These are phyloP conservation scores for Penicillium capsulatum DNA, from an alignment of 2,329 filamentous ascomycete genomes.

Conservation along the genomic window DNA sequence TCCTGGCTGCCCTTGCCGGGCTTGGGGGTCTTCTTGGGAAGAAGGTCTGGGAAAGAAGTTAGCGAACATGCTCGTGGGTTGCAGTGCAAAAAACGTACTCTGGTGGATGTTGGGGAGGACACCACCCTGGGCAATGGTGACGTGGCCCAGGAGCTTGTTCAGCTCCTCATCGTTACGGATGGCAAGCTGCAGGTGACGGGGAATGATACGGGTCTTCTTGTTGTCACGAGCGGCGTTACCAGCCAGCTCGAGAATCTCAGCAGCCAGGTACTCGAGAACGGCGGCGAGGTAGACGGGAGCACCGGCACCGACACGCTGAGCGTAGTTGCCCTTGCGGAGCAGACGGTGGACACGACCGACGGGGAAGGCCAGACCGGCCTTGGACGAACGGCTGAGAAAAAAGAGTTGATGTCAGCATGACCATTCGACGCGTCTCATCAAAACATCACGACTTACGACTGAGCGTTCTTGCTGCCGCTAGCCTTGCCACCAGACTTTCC, in stretches of 20 bases:
- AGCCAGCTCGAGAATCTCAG: slow-evolving; percentile 97
- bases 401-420: slow-evolving; percentile 38
- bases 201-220: slow-evolving; percentile 99
- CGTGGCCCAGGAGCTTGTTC: slow-evolving; percentile 96
- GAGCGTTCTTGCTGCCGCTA: slow-evolving; percentile 97
- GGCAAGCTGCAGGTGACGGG: slow-evolving; percentile 96
- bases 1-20: slow-evolving; percentile 92
- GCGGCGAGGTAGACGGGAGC: slow-evolving; percentile 96
- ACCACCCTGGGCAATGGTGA: slow-evolving; percentile 96
- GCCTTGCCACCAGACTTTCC: slow-evolving; percentile 99
- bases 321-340: slow-evolving; percentile 98
- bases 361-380: slow-evolving; percentile 98
- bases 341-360: slow-evolving; percentile 99
- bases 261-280: slow-evolving; percentile 96
- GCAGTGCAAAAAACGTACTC: slow-evolving; percentile 58
- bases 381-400: slow-evolving; percentile 87
- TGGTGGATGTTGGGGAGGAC: slow-evolving; percentile 96
- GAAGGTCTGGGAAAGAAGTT: slow-evolving; percentile 67
- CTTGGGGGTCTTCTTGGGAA: slow-evolving; percentile 99
- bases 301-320: slow-evolving; percentile 97
- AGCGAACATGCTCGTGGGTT: slow-evolving; percentile 5
- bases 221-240: slow-evolving; percentile 98
- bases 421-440: slow-evolving; percentile 1
- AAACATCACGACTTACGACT: slow-evolving; percentile 72
- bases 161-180: slow-evolving; percentile 99